A percentile compares a stretch with the other conserved stretches of the same genome.
phyloP scores from a whole-genome alignment of 2,329 filamentous ascomycete species.

The Magnaporthiopsis poae region DNA sequence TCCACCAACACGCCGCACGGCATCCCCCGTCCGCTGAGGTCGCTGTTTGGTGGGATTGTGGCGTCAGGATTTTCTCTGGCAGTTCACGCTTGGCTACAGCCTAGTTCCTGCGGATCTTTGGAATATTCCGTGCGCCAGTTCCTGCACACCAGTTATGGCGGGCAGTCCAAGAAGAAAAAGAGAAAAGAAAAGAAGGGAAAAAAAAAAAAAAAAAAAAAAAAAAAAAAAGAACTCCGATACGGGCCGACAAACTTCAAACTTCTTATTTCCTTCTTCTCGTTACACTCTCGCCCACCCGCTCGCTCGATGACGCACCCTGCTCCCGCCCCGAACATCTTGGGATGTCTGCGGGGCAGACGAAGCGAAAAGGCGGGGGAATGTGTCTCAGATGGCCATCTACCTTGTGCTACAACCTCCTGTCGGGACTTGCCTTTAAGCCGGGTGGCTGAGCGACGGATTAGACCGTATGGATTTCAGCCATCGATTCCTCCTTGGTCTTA shows the following conservation, averaged over 20 bases:
- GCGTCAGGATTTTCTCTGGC: background rate
- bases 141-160: too few species aligned
- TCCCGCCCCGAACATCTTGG: background rate
- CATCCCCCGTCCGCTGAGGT: background rate
- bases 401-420: background rate
- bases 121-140: background rate
- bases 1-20: background rate
- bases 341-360: too few species aligned
- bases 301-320: background rate
- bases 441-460: background rate
- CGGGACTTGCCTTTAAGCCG: background rate
- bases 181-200: background rate
- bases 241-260: background rate
- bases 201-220: too few species aligned
- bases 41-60: background rate
- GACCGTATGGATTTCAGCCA: background rate
- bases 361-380: background rate
- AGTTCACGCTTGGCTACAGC: background rate
- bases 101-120: background rate
- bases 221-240: background rate
- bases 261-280: background rate
- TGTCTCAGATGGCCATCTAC: background rate
- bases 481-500: background rate
- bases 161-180: too few species aligned
- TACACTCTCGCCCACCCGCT: background rate